These are phyloP conservation scores for Candida maris DNA, from an alignment of 805 yeast species.

Conservation along the genomic window DNA sequence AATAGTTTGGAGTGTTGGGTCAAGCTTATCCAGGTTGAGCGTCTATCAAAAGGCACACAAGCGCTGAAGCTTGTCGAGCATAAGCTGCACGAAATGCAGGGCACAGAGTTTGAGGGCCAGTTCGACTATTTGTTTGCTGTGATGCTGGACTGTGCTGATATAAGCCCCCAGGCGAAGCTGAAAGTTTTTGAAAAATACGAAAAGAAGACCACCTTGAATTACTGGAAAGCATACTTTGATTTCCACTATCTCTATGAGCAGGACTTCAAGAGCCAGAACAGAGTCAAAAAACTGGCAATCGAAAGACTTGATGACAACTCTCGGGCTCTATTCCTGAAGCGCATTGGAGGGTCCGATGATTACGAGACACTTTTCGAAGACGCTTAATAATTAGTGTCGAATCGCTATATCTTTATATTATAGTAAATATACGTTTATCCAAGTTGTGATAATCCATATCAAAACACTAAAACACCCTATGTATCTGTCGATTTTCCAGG, in stretches of 20 bases:
- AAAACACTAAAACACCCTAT: constrained; percentile 35
- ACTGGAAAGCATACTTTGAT: constrained; percentile 25
- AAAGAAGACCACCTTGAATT: constrained; percentile 17
- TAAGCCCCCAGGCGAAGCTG: constrained; percentile 18
- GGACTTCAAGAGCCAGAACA: constrained; percentile 7
- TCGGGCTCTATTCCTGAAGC: background rate
- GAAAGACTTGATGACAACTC: constrained; percentile 2
- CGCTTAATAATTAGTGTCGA: no score
- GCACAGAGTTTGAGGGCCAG: constrained; percentile 24
- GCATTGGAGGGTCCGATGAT: constrained; percentile 5
- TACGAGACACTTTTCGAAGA: no score
- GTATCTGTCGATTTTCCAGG: constrained; percentile 41
- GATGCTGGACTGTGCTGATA: constrained; percentile 25
- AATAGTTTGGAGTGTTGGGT: constrained; percentile 37
- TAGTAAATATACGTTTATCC: constrained; percentile 11
- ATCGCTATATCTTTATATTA: no score
- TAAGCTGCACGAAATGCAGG: constrained; percentile 24
- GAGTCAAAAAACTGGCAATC: constrained; percentile 7
- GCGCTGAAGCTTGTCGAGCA: constrained; percentile 28
- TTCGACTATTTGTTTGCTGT: constrained; percentile 37
- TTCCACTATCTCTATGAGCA: constrained; percentile 16
- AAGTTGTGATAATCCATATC: constrained; percentile 30
- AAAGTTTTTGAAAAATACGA: constrained; percentile 28
- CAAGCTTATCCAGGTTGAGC: constrained; percentile 42
- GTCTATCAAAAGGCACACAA: constrained; percentile 28